Conservation (phyloP, 1,284 basidiomycete species). For the Ceratobasidium sp. region DNA sequence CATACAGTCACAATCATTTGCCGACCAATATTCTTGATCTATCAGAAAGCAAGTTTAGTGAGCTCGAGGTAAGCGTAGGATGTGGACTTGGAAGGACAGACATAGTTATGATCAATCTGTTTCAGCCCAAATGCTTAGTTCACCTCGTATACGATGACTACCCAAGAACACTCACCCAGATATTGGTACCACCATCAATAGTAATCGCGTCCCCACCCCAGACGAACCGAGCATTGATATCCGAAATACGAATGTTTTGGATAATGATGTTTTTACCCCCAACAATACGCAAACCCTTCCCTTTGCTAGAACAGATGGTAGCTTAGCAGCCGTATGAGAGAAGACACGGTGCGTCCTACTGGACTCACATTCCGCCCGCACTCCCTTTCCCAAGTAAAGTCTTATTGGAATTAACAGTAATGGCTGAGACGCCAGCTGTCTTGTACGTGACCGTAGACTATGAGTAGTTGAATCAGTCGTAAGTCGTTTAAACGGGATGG, state of each 20-base stretch:
- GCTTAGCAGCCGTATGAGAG: slow-evolving; percentile 40
- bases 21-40: slow-evolving; percentile 52
- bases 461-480: not conserved
- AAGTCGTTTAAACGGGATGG: not conserved
- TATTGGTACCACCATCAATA: slow-evolving; percentile 47
- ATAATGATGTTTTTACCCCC: slow-evolving; percentile 55
- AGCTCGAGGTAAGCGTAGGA: not conserved
- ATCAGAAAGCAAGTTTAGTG: not conserved
- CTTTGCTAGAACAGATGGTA: slow-evolving; percentile 47
- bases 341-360: not conserved
- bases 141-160: not conserved
- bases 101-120: slow-evolving; percentile 51
- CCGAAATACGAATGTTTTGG: slow-evolving; percentile 54
- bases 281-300: slow-evolving; percentile 53
- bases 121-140: not conserved
- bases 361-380: slow-evolving; percentile 46
- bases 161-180: slow-evolving; percentile 50
- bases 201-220: slow-evolving; percentile 53
- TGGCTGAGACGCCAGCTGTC: slow-evolving; percentile 19
- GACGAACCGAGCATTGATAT: slow-evolving; percentile 51
- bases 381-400: slow-evolving; percentile 53
- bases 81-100: not conserved
- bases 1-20: slow-evolving; percentile 53
- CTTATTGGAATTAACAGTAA: slow-evolving; percentile 53
- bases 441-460: slow-evolving; percentile 46